Percentiles rank a stretch among this genome's conserved stretches.
Conservation (phyloP, 2,329 filamentous ascomycete genomes). For the Colletotrichum sp. region DNA sequence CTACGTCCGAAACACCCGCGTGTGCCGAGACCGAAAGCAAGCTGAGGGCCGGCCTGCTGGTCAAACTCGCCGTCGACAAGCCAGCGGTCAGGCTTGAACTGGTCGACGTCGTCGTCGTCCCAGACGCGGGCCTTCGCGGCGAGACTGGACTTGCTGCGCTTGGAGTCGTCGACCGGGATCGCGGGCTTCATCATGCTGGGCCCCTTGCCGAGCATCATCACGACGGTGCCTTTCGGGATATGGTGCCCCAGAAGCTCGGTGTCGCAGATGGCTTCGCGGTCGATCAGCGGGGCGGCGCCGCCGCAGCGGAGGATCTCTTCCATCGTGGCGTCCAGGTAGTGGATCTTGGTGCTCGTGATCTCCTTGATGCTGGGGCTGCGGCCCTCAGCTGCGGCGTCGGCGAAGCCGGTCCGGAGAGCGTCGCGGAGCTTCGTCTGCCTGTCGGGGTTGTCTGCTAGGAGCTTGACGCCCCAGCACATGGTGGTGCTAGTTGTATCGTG, state of each 20-base stretch:
- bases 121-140: constrained; percentile 30
- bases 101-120: constrained; percentile 32
- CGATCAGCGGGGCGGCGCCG: constrained; percentile 32
- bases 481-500: constrained; percentile 33
- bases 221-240: constrained; percentile 38
- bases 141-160: constrained; percentile 28
- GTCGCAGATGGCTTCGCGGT: constrained; percentile 34
- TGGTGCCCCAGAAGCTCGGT: constrained; percentile 36
- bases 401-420: not conserved
- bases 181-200: constrained; percentile 32
- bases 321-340: constrained; percentile 42
- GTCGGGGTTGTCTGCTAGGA: constrained; percentile 6
- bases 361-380: constrained; percentile 35
- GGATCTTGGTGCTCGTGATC: constrained; percentile 28
- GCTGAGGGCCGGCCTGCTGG: constrained; percentile 35
- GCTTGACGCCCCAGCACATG: constrained; percentile 32
- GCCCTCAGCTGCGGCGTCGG: constrained; percentile 21
- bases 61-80: constrained; percentile 34
- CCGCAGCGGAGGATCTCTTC: constrained; percentile 40
- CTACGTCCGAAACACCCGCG: constrained; percentile 43
- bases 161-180: constrained; percentile 30
- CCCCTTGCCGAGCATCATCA: constrained; percentile 31
- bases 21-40: constrained; percentile 40
- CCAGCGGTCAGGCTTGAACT: constrained; percentile 44
- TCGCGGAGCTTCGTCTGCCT: constrained; percentile 1